Conservation (phyloP, 805 yeast genomes). For the Teunomyces atbi region DNA sequence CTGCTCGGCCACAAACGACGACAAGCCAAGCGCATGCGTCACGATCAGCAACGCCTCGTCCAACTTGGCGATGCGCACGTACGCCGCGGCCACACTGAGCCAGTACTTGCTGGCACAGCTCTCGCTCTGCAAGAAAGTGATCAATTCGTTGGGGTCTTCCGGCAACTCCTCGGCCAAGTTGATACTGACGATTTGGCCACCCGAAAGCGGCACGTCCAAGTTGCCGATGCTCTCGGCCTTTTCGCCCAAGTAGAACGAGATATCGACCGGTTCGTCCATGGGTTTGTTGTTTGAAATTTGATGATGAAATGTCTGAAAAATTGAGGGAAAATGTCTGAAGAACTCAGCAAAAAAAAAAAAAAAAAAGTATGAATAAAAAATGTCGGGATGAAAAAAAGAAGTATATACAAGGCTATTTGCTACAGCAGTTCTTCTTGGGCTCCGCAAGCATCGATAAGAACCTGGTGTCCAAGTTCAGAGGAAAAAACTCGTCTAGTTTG, state of each 20-base stretch:
- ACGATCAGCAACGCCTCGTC: conserved; percentile 66
- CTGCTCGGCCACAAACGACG: conserved; percentile 37
- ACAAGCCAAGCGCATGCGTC: conserved; percentile 52
- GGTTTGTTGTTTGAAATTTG: background rate
- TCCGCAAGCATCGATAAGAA: background rate
- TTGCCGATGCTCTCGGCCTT: conserved; percentile 27
- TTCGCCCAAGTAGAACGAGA: conserved; percentile 36
- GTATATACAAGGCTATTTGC: background rate
- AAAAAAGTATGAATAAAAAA: too few species aligned
- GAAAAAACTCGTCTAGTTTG: conserved; percentile 38
- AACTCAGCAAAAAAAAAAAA: background rate
- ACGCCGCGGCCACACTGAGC: conserved; percentile 81
- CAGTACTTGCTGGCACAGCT: conserved; percentile 74
- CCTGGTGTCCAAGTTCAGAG: background rate
- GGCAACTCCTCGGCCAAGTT: conserved; percentile 81
- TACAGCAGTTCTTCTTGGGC: background rate
- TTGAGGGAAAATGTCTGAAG: too few species aligned
- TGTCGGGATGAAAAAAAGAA: too few species aligned
- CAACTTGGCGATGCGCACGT: conserved; percentile 57
- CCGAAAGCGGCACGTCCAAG: conserved; percentile 71
- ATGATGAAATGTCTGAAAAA: background rate
- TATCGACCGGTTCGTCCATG: conserved; percentile 12
- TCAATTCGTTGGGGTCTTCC: conserved; percentile 83
- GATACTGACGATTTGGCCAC: conserved; percentile 79
- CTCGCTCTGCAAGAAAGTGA: conserved; percentile 76